These are phyloP conservation scores for Emergomyces orientalis DNA, from an alignment of 2,329 filamentous ascomycete species.

Conservation along the genomic window DNA sequence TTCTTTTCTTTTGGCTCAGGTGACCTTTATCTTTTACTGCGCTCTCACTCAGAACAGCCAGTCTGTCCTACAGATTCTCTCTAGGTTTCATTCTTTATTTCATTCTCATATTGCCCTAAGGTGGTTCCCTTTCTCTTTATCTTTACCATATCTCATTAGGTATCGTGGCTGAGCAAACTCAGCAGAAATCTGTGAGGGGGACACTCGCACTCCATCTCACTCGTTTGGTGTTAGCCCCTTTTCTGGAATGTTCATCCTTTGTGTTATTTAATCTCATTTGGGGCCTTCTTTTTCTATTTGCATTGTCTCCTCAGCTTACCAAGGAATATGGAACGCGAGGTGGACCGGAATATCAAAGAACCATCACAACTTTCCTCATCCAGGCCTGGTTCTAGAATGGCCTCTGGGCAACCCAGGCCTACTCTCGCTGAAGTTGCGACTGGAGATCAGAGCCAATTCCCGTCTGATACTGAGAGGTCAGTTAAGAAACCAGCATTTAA, in stretches of 20 bases:
- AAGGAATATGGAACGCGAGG: not conserved
- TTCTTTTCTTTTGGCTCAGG: not conserved
- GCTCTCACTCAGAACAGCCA: not conserved
- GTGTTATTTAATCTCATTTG: not conserved
- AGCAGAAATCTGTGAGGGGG: not conserved
- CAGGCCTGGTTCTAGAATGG: not conserved
- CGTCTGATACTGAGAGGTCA: not conserved
- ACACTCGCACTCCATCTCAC: not conserved
- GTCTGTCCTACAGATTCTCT: not conserved
- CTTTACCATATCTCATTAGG: not conserved
- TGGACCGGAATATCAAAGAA: not conserved
- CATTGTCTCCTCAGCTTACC: not conserved
- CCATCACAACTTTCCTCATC: not conserved
- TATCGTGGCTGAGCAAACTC: not conserved
- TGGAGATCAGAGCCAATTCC: too few species aligned
- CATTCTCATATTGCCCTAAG: not conserved
- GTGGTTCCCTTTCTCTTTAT: not conserved
- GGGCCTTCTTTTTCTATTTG: not conserved
- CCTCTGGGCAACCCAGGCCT: not conserved
- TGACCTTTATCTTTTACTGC: not conserved
- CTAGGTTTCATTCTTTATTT: not conserved
- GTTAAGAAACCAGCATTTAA: not conserved
- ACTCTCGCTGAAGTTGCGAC: not conserved
- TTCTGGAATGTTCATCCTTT: not conserved
- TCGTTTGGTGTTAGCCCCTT: not conserved